Evolutionary conservation across 2,329 filamentous ascomycete species (phyloP).

Genomic region (Magnaporthiopsis poae): DNA sequence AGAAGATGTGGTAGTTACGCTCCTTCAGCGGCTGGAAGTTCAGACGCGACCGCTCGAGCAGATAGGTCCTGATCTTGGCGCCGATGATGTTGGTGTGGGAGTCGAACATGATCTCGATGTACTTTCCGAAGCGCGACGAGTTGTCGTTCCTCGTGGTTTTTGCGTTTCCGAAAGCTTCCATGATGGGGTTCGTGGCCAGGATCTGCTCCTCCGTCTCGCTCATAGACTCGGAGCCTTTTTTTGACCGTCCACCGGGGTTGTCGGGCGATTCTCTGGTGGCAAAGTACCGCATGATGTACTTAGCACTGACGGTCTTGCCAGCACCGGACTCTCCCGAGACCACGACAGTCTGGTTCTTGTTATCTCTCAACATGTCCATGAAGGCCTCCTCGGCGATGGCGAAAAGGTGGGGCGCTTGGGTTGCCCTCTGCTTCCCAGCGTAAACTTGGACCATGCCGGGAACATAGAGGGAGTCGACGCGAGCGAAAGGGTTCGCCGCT

Average conservation of each 20-base stretch:
- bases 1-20: slow-evolving; percentile 98
- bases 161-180: slow-evolving; percentile 99
- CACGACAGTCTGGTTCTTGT: slow-evolving; percentile 94
- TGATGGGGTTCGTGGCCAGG: slow-evolving; percentile 94
- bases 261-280: slow-evolving; percentile 91
- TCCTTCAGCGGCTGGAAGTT: slow-evolving; percentile 97
- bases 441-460: slow-evolving; percentile 99
- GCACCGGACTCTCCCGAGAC: slow-evolving; percentile 99
- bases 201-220: slow-evolving; percentile 98
- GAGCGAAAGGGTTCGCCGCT: slow-evolving; percentile 93
- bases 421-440: slow-evolving; percentile 89
- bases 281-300: slow-evolving; percentile 99
- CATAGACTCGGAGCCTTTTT: slow-evolving; percentile 70
- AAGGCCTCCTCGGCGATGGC: slow-evolving; percentile 98
- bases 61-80: slow-evolving; percentile 90
- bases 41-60: slow-evolving; percentile 86
- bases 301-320: slow-evolving; percentile 96
- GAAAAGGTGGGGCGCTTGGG: slow-evolving; percentile 94
- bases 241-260: slow-evolving; percentile 66
- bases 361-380: slow-evolving; percentile 96
- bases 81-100: slow-evolving; percentile 91
- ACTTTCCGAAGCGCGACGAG: slow-evolving; percentile 97
- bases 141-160: slow-evolving; percentile 99
- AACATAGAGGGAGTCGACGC: slow-evolving; percentile 95
- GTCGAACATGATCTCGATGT: slow-evolving; percentile 99